phyloP scores from a whole-genome alignment of 2,329 filamentous ascomycete genomes.

The Arthrobotrys musiformis region DNA sequence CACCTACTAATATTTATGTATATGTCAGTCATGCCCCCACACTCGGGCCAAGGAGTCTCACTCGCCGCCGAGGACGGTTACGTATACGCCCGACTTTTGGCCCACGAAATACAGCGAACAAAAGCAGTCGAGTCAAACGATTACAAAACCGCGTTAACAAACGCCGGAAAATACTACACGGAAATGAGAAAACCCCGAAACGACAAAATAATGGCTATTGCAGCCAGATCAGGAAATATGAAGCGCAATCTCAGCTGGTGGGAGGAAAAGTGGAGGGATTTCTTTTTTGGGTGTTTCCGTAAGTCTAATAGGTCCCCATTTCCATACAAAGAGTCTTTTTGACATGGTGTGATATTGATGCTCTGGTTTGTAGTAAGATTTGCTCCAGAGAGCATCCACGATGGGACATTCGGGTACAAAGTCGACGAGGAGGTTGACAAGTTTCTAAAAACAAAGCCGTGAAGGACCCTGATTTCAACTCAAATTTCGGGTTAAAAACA shows the following conservation, averaged over 20 bases:
- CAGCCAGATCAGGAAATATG: constrained; percentile 28
- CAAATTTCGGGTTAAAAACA: neutral
- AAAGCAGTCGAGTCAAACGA: constrained; percentile 35
- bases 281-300: constrained; percentile 48
- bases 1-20: neutral
- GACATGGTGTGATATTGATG: neutral
- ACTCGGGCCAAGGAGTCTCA: constrained; percentile 53
- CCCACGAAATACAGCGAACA: constrained; percentile 31
- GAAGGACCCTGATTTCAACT: neutral
- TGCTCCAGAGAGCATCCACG: constrained; percentile 31
- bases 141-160: constrained; percentile 28
- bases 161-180: constrained; percentile 44
- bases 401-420: constrained; percentile 39
- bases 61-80: constrained; percentile 50
- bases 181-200: constrained; percentile 49
- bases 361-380: constrained; percentile 24
- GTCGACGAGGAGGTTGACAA: constrained; percentile 50
- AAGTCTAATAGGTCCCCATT: no score
- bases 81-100: constrained; percentile 34
- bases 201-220: constrained; percentile 48
- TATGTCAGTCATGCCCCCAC: constrained; percentile 46
- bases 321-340: no score
- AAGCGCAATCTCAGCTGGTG: constrained; percentile 50
- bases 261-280: constrained; percentile 44
- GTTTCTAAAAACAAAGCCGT: constrained; percentile 25